Evolutionary conservation across 257 asterid species (phyloP).

Genomic region (Forsythia viridissima): DNA sequence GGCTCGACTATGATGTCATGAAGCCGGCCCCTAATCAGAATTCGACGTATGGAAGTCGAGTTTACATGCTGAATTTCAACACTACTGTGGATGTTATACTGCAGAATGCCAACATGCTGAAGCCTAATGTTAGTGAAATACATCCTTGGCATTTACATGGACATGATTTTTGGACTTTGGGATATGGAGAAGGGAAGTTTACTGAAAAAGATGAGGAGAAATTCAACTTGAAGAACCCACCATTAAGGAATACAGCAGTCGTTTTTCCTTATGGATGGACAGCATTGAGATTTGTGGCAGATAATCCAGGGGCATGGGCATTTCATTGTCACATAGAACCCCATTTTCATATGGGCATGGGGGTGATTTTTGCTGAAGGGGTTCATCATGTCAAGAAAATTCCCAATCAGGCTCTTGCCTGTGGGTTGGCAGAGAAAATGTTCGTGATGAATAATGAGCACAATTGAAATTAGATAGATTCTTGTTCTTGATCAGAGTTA

Average conservation of each 20-base stretch:
- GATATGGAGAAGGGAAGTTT: conserved; percentile 74
- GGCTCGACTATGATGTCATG: conserved; percentile 46
- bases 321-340: conserved; percentile 86
- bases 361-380: conserved; percentile 75
- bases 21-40: conserved; percentile 55
- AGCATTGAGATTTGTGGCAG: conserved; percentile 68
- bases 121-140: conserved; percentile 57
- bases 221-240: conserved; percentile 68
- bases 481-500: conserved; percentile 10
- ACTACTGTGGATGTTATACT: conserved; percentile 65
- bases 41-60: conserved; percentile 56
- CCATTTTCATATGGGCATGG: conserved; percentile 83
- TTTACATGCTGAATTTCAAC: conserved; percentile 54
- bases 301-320: conserved; percentile 89
- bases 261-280: conserved; percentile 84
- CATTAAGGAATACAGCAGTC: conserved; percentile 61
- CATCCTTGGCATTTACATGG: conserved; percentile 97
- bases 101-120: conserved; percentile 71
- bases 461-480: conserved; percentile 5
- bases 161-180: conserved; percentile 81
- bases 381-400: conserved; percentile 32
- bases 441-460: conserved; percentile 29
- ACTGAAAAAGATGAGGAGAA: conserved; percentile 35
- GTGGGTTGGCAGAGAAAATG: conserved; percentile 63
- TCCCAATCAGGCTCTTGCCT: conserved; percentile 54